phyloP scores from a whole-genome alignment of 352 stramenopile genomes.

The Pythium utonaiense region DNA sequence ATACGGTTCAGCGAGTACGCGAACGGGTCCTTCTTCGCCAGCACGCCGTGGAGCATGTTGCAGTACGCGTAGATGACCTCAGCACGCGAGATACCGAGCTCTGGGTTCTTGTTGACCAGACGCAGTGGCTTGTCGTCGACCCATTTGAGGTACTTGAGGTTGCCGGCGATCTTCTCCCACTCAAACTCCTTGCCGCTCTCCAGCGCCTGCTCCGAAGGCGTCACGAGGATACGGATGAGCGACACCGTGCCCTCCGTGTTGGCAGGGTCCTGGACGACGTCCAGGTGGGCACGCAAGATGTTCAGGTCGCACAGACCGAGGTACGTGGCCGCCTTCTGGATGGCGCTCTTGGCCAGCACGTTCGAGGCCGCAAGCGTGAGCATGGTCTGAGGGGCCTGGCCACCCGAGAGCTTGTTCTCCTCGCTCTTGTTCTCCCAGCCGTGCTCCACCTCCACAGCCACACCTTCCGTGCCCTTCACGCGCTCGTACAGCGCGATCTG shows the following conservation, averaged over 20 bases:
- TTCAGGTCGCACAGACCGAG: conserved; percentile 94
- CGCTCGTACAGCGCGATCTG: conserved; percentile 69
- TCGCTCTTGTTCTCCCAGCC: conserved; percentile 76
- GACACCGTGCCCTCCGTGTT: conserved; percentile 62
- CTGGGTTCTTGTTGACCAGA: conserved; percentile 80
- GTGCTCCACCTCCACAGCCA: conserved; percentile 76
- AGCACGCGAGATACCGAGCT: conserved; percentile 88
- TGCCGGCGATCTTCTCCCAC: conserved; percentile 76
- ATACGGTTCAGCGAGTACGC: conserved; percentile 95
- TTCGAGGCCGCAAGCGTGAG: conserved; percentile 80
- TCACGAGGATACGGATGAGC: conserved; percentile 81
- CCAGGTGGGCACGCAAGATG: conserved; percentile 92
- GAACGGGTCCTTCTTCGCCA: conserved; percentile 93
- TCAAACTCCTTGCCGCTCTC: conserved; percentile 56
- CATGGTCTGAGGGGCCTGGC: conserved; percentile 69
- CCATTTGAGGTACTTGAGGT: conserved; percentile 90
- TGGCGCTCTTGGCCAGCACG: conserved; percentile 77
- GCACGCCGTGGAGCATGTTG: conserved; percentile 93
- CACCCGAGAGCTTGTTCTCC: conserved; percentile 76
- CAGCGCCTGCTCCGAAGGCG: conserved; percentile 53
- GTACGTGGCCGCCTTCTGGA: conserved; percentile 82
- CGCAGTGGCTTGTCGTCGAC: conserved; percentile 76
- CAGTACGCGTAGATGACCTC: conserved; percentile 96
- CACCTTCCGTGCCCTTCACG: conserved; percentile 69
- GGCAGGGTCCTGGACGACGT: conserved; percentile 90